Evolutionary conservation across 1,284 basidiomycete species (phyloP), one percentile per base, ranked within the genome.

Genomic region (Ceratobasidium sp.): DNA sequence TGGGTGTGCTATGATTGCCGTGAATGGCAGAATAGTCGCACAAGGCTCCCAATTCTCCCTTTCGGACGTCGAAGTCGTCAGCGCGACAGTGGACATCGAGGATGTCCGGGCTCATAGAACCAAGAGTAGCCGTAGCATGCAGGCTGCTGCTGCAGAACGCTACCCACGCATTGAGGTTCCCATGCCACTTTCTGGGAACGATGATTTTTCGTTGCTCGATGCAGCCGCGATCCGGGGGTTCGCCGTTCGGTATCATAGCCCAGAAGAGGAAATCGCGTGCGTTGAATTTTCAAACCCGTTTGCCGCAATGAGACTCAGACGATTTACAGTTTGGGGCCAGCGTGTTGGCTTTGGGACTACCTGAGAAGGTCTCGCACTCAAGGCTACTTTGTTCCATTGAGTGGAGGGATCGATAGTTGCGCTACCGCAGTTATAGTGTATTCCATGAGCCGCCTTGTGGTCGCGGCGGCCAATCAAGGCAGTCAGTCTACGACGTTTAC

Each of bases 341-440:
- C 96, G 3, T 99, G 96, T 79, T 99, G 96, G 96, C 85, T 99
- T 8, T 99, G 96, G 97, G 97, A 99, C 81, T 99, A 99, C 78
- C 86, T 99, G 48, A 86, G 96, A 30, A 89, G 96, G 46, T 98
- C 96, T 14, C 85, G 94, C 4, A 95, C 92, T 0, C 94, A 96
- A 77, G 96, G 97, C 0, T 99, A 96, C 82, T 98, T 99, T 79
- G 83, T 99, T 30, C 97, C 97, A 0, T 85, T 99, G 6, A 96
- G 94, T 70, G 96, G 97, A n/a, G 97, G 96, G 12, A 96, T 99
- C 74, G 96, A 99, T 79, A 95, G 92, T 77, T 99, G 96, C 77
- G 95, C 97, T 1, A 98, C 97, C 0, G 92, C 96, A 0, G 88
- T 92, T 48, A 98, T 99, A 76, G 93, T 98, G 0, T 94, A 89